Evolutionary conservation across 1,284 basidiomycete species (phyloP), one percentile per base, ranked within the genome.

Genomic region (Veloboletus limbatus): DNA sequence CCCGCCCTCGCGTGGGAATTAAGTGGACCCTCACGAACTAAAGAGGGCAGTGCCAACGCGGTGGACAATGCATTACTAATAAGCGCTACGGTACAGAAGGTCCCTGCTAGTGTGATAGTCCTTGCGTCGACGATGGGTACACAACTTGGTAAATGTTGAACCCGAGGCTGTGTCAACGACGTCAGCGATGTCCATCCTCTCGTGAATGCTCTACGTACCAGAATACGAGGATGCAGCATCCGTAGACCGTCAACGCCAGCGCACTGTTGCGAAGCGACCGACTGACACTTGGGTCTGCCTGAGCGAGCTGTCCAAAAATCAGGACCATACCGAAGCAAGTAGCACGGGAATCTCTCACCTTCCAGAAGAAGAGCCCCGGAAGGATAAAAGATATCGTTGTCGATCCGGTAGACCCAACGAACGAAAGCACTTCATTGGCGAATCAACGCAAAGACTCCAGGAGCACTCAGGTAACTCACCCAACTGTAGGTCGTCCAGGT

Each of bases 301-400:
- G 81, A 56, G 89, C 87, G 54, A 97, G 74, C 78, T 89, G 68
- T 53, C 53, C 66, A 66, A 48, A 36, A n/a, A 13, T 61, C 43
- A 52, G 48, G 6, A 22, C 32, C 20, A 4, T 3, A 16, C 21
- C 40, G 20, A n/a, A n/a, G 16, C 18, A 21, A 54, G 36, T 31
- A 24, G 18, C 28, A 53, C 48, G 52, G 43, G 34, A 51, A 46
- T 43, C 69, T 43, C 69, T 54, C 51, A 85, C 85, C 83, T 88
- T 82, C 85, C 85, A 89, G 65, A 82, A 88, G 58, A 92, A 82
- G 49, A 91, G 64, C 42, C 94, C 93, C 0, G 97, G 96, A 5
- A 99, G 77, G 62, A 99, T 98, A 69, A 99, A 99, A 8, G 92
- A 95, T 55, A 99, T 95, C 4, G 88, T 97, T 13, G 96, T 98